Evolutionary conservation across 1,139 yeast species (phyloP).

Genomic region (Meyerozyma athensensis): DNA sequence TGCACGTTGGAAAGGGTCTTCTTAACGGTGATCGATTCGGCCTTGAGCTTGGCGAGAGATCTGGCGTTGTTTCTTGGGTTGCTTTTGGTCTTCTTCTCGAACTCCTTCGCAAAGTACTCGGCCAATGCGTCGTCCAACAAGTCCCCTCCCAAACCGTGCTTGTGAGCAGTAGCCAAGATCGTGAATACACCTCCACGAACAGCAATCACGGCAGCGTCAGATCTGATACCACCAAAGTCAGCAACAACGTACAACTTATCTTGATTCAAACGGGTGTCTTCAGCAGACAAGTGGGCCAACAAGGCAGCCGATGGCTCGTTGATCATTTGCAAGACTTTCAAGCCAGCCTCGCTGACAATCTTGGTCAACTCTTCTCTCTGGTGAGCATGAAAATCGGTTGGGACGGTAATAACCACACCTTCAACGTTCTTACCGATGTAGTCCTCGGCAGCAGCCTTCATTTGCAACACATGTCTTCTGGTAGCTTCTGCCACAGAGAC

Average conservation of each 20-base stretch:
- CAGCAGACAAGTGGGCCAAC: conserved; percentile 62
- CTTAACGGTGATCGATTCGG: conserved; percentile 81
- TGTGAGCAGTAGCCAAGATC: conserved; percentile 80
- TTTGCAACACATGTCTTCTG: conserved; percentile 76
- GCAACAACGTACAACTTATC: conserved; percentile 90
- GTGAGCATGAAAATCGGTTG: conserved; percentile 75
- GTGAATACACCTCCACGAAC: conserved; percentile 94
- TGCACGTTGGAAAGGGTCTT: conserved; percentile 90
- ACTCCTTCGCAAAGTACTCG: conserved; percentile 87
- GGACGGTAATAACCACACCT: conserved; percentile 85
- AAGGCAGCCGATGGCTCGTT: conserved; percentile 93
- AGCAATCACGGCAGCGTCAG: conserved; percentile 92
- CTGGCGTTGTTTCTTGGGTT: conserved; percentile 81
- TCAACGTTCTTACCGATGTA: conserved; percentile 79
- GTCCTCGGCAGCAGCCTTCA: conserved; percentile 88
- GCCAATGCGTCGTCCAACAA: conserved; percentile 74
- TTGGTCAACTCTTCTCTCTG: conserved; percentile 64
- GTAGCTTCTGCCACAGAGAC: conserved; percentile 74
- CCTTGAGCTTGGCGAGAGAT: conserved; percentile 82
- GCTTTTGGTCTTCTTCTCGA: conserved; percentile 78
- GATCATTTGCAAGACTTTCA: conserved; percentile 80
- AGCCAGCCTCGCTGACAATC: conserved; percentile 67
- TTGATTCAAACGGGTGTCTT: conserved; percentile 51
- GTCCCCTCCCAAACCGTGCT: conserved; percentile 82
- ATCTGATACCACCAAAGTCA: conserved; percentile 94